Conservation (phyloP, 768 basidiomycete species). For the Grammothele lineata region DNA sequence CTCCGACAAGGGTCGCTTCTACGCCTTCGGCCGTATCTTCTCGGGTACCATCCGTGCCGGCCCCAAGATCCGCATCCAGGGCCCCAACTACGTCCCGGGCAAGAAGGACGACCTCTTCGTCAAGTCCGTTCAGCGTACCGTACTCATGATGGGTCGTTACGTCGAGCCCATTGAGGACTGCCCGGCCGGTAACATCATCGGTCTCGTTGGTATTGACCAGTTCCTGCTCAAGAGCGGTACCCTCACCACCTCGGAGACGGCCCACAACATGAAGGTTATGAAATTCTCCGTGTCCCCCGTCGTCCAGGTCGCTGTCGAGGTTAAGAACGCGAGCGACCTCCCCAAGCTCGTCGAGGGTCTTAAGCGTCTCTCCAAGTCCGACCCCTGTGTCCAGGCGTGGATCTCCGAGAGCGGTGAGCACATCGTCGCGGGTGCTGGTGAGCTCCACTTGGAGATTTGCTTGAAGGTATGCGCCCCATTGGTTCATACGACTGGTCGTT, state of each 20-base stretch:
- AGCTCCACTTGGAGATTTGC: constrained; percentile 99
- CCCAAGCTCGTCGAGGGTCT: constrained; percentile 99
- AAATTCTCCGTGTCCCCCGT: constrained; percentile 99
- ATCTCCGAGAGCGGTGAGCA: constrained; percentile 92
- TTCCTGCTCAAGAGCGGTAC: constrained; percentile 99
- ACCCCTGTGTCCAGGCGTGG: constrained; percentile 98
- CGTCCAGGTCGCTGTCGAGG: constrained; percentile 98
- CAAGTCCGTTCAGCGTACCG: constrained; percentile 98
- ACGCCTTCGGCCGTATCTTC: constrained; percentile 99
- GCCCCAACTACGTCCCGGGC: constrained; percentile 97
- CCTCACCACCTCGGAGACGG: constrained; percentile 94
- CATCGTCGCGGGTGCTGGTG: constrained; percentile 99
- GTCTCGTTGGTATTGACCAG: constrained; percentile 99
- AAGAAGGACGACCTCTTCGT: constrained; percentile 98
- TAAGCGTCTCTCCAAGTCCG: constrained; percentile 99
- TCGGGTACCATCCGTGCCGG: constrained; percentile 96
- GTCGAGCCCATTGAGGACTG: constrained; percentile 99
- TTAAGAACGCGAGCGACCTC: constrained; percentile 98
- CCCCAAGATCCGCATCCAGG: constrained; percentile 99
- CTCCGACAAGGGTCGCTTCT: constrained; percentile 99
- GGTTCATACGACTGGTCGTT: no score
- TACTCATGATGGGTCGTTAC: constrained; percentile 99
- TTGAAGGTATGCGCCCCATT: constrained; percentile 69
- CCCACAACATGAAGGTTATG: constrained; percentile 99
- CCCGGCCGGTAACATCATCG: constrained; percentile 96